Base-by-base conservation (phyloP, 176 grass and related monocot species). In the Carex littledalei region DNA sequence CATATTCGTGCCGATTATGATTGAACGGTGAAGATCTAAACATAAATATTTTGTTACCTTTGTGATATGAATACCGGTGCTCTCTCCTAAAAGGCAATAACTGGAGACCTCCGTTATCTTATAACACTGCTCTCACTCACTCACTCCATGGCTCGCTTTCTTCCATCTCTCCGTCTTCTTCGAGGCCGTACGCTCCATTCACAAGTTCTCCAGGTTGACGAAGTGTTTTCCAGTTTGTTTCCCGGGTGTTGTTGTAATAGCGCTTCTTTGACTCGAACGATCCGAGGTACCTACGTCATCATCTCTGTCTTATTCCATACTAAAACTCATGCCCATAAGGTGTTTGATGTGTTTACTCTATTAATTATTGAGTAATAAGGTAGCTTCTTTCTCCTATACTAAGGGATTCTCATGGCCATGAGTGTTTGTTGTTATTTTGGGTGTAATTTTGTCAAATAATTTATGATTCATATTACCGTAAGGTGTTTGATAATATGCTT, bases 161-260 rank as follows among this genome's bases (percentile, higher is more conserved):
- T 81, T 45, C 79, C 79, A 17, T 81, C 32, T 83, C 21, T 67
- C 37, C 80, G 41, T 67, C 62, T 63, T 65, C 41, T 67, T 66
- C 59, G 37, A 67, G 55, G 14, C 31, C 55, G 55, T 61, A 7
- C 53, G 8, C 16, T 58, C 56, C 53, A 59, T 1, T 9, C 77
- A 41, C 78, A 54, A 18, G 4, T 65, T 67, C 41, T 67, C 12
- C 80, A 50, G 9, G 43, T 45, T 45, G 43, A 45, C 43, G 43
- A 45, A 45, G 43, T 45, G 7, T 80, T 39, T 1, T 68, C 32
- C 14, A 68, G 32, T 34, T 70, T 70, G 8, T 62, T 61, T 17
- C 57, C 7, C 59, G 77, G 52, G 16, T 37, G 34, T 58, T 60
- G 49, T 43, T 8, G 59, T 37, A 66, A 63, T 20, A 39, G 15